Conservation (phyloP, 306 rosid genomes). For the Prosopis cineraria region DNA sequence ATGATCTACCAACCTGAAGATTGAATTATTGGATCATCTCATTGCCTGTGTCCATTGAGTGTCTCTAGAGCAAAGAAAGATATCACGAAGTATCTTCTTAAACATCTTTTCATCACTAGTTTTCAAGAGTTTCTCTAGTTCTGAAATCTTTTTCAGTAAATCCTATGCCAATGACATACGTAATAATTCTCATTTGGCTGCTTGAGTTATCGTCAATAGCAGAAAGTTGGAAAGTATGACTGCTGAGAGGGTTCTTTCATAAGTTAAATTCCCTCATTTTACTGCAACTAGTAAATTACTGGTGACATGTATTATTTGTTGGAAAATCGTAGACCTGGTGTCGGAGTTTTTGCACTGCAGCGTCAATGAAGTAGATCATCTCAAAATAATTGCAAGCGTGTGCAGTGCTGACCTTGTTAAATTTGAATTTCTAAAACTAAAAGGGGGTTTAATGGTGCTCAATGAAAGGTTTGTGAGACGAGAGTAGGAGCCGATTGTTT, state of each 20-base stretch:
- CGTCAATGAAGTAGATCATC: not conserved
- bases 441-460: not conserved
- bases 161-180: not conserved
- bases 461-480: not conserved
- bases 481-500: not conserved
- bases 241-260: not conserved
- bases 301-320: conserved; percentile 4
- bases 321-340: not conserved
- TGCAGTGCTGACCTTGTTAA: not conserved
- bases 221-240: not conserved
- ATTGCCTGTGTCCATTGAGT: not conserved
- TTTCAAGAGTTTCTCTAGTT: not conserved
- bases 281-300: not conserved
- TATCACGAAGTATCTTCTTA: not conserved
- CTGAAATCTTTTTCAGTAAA: not conserved
- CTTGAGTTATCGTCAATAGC: not conserved
- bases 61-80: not conserved
- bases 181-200: not conserved
- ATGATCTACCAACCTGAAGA: not conserved
- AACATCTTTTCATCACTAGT: not conserved
- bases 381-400: not conserved
- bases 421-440: conserved; percentile 1
- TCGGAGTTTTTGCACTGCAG: not conserved
- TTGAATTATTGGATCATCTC: not conserved
- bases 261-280: not conserved